phyloP scores from a whole-genome alignment of 805 yeast species.

The Sugiyamaella mastotermitis region DNA sequence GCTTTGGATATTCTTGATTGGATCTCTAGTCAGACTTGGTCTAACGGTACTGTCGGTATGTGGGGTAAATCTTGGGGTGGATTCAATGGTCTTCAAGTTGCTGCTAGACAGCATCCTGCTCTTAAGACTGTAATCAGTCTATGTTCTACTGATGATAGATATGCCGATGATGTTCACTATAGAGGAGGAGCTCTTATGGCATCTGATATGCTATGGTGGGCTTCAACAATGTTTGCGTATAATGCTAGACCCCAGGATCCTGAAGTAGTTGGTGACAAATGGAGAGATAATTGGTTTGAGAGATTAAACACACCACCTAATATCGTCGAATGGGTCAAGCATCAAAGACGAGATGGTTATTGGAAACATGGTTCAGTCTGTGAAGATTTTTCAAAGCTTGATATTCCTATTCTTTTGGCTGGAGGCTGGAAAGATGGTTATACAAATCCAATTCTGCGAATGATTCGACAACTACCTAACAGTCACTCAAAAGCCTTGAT shows the following conservation, averaged over 20 bases:
- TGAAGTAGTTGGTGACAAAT: constrained; percentile 32
- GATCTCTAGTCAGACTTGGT: constrained; percentile 37
- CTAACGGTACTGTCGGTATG: constrained; percentile 42
- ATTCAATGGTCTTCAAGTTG: constrained; percentile 41
- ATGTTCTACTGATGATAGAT: constrained; percentile 44
- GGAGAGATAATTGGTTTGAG: constrained; percentile 41
- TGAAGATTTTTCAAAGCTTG: too few relatives aligned
- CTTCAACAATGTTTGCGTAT: constrained; percentile 40
- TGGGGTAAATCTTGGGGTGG: constrained; percentile 49
- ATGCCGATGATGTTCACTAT: constrained; percentile 45
- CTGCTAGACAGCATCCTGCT: constrained; percentile 43
- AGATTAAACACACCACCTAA: too few relatives aligned
- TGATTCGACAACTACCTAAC: constrained; percentile 37
- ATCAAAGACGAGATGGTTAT: too few relatives aligned
- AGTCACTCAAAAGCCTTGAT: constrained; percentile 29
- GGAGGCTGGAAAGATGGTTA: constrained; percentile 45
- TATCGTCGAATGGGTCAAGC: too few relatives aligned
- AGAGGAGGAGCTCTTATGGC: constrained; percentile 43
- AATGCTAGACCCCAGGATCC: constrained; percentile 45
- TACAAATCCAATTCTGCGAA: constrained; percentile 39
- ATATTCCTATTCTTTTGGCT: too few relatives aligned
- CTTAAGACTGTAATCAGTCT: constrained; percentile 39
- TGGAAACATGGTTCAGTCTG: too few relatives aligned
- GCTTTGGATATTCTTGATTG: constrained; percentile 39
- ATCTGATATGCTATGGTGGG: constrained; percentile 47